A percentile compares a stretch with the other conserved stretches of the same genome.
Evolutionary conservation across 257 asterid genomes (phyloP).

Genomic region (Striga asiatica): DNA sequence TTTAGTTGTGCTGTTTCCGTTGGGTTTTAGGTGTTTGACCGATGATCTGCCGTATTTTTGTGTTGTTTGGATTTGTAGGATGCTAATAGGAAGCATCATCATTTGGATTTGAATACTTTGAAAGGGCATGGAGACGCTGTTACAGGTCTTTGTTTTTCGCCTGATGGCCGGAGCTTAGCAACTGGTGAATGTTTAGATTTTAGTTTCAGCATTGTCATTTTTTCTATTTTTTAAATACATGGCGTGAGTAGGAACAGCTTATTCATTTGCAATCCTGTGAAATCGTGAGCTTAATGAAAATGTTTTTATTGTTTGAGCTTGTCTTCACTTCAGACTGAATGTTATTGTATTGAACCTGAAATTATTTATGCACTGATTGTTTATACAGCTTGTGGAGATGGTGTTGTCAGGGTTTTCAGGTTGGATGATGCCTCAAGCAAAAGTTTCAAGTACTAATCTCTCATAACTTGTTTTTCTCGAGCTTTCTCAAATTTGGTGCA

Average conservation of each 20-base stretch:
- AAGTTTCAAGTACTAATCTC: conserved; percentile 81
- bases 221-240: not conserved
- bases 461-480: conserved; percentile 8
- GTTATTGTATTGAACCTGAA: not conserved
- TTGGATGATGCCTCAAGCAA: conserved; percentile 89
- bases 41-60: not conserved
- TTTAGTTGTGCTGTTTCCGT: not conserved
- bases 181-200: conserved; percentile 45
- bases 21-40: conserved; percentile 12
- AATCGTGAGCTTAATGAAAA: too few species aligned
- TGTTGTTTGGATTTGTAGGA: conserved; percentile 42
- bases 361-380: conserved; percentile 9
- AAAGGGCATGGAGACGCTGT: conserved; percentile 96
- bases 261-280: too few species aligned
- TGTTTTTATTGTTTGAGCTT: not conserved
- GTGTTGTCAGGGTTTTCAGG: conserved; percentile 79
- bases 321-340: not conserved
- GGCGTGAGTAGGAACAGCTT: not conserved
- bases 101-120: conserved; percentile 88
- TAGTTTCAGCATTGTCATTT: not conserved
- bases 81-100: conserved; percentile 73
- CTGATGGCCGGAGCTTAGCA: conserved; percentile 69
- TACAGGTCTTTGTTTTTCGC: conserved; percentile 70
- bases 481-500: not conserved
- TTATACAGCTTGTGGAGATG: conserved; percentile 81